phyloP scores from a whole-genome alignment of 257 asterid species.

The Solanum ahanhuiri region DNA sequence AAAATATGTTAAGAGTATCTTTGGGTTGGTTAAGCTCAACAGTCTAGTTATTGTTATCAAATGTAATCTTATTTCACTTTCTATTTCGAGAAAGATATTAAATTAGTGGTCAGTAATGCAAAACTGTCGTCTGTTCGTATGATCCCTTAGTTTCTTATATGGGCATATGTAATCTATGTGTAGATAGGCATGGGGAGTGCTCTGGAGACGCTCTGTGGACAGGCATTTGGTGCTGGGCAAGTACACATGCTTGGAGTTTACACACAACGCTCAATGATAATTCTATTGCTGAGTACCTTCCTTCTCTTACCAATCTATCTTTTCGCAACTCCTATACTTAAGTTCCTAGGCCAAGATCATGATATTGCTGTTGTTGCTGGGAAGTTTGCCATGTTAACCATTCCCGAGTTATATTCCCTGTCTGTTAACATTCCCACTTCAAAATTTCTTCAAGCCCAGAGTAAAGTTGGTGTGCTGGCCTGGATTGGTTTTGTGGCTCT shows the following conservation, averaged over 20 bases:
- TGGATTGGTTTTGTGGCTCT: conserved; percentile 44
- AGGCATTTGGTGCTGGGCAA: conserved; percentile 82
- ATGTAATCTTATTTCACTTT: neutral
- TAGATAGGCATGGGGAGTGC: conserved; percentile 99
- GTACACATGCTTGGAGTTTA: conserved; percentile 73
- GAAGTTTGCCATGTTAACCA: conserved; percentile 29
- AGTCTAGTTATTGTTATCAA: neutral
- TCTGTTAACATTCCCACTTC: conserved; percentile 53
- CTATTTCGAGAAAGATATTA: neutral
- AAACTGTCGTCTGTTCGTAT: neutral
- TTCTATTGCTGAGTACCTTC: conserved; percentile 36
- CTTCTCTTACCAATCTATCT: conserved; percentile 53
- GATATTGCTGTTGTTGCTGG: conserved; percentile 63
- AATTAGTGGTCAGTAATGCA: neutral
- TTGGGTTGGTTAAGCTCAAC: neutral
- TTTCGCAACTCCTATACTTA: conserved; percentile 73
- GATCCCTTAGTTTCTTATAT: neutral
- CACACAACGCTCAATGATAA: conserved; percentile 73
- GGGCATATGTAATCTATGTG: conserved; percentile 3
- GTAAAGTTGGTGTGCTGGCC: conserved; percentile 64
- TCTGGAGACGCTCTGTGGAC: conserved; percentile 84
- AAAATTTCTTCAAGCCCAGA: conserved; percentile 83
- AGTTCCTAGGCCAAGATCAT: conserved; percentile 49
- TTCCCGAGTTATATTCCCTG: conserved; percentile 63
- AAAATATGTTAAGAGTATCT: neutral